Conservation (phyloP, 192 early-diverging fungal species). For the Backusella psychrophila region DNA sequence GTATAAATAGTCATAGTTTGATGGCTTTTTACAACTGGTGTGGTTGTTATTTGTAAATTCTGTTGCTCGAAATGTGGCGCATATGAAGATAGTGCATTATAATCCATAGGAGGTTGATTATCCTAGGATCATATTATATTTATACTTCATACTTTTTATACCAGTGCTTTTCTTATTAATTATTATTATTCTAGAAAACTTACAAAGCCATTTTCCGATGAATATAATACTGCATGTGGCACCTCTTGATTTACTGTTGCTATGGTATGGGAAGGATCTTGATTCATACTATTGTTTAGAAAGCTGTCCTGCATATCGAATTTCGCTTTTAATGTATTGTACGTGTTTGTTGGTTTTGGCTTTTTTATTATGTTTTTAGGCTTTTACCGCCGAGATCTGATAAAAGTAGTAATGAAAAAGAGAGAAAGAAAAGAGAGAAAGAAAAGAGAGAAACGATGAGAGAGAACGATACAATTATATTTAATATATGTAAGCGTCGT, state of each 20-base stretch:
- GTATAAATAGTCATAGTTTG: background rate
- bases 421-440: background rate
- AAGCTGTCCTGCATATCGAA: background rate
- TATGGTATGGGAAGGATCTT: background rate
- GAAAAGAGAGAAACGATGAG: background rate
- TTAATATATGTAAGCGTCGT: background rate
- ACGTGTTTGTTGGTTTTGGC: background rate
- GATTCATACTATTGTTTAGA: background rate
- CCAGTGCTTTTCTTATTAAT: background rate
- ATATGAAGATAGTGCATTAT: background rate
- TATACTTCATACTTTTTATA: background rate
- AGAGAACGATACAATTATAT: background rate
- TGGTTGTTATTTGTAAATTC: background rate
- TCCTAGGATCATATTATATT: background rate
- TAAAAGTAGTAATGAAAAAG: background rate
- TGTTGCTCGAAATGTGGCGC: background rate
- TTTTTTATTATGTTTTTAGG: background rate
- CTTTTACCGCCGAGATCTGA: too few relatives aligned
- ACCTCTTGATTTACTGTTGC: background rate
- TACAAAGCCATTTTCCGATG: slow-evolving; percentile 8
- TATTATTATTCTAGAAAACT: background rate
- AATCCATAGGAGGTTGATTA: background rate
- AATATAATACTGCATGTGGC: background rate
- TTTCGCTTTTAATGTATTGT: background rate
- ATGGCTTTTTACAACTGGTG: slow-evolving; percentile 13